phyloP scores from a whole-genome alignment of 305 asterid genomes.

The Solanum hybrid region DNA sequence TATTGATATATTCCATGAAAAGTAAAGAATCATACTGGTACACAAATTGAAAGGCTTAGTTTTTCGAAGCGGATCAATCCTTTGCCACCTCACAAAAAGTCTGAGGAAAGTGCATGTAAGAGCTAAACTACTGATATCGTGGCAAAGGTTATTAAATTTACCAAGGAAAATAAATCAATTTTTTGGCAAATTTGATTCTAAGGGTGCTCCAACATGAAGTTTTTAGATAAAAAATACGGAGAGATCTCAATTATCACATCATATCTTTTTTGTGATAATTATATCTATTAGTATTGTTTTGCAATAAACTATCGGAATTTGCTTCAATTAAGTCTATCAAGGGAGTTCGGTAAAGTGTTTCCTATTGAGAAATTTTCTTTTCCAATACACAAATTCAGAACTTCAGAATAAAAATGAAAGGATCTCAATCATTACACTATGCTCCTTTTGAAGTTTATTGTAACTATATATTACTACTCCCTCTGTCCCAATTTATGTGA shows the following conservation, averaged over 20 bases:
- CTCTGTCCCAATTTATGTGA: no score
- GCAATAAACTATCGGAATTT: background rate
- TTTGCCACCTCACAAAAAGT: background rate
- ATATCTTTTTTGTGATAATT: background rate
- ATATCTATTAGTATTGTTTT: background rate
- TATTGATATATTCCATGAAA: background rate
- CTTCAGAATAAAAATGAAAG: background rate
- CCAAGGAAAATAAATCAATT: background rate
- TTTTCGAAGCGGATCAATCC: background rate
- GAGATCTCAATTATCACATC: background rate
- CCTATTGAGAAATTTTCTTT: background rate
- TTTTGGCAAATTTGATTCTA: background rate
- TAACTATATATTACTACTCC: background rate
- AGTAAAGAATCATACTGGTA: background rate
- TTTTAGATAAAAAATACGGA: background rate
- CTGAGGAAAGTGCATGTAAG: background rate
- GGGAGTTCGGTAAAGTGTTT: background rate
- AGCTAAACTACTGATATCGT: background rate
- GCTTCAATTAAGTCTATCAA: background rate
- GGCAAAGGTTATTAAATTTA: background rate
- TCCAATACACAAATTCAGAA: background rate
- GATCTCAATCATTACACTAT: background rate
- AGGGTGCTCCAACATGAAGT: background rate
- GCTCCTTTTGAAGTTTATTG: background rate
- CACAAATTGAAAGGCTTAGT: background rate